These are phyloP conservation scores for Penicillium sclerotiorum DNA, from an alignment of 2,329 filamentous ascomycete genomes.

Conservation along the genomic window DNA sequence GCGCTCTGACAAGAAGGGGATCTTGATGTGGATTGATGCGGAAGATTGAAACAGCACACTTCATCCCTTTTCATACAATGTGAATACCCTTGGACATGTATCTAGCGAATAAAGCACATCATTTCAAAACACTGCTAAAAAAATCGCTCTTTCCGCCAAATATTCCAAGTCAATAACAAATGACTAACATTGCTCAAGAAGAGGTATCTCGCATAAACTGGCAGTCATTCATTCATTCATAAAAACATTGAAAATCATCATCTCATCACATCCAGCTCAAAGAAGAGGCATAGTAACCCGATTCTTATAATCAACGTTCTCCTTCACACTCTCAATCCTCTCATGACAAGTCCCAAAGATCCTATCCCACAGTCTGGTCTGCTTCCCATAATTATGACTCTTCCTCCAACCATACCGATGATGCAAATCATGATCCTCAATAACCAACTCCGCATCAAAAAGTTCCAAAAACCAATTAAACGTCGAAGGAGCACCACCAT, in stretches of 20 bases:
- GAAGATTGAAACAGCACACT: constrained; percentile 33
- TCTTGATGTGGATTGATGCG: constrained; percentile 48
- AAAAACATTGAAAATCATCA: neutral
- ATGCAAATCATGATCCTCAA: constrained; percentile 49
- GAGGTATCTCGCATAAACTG: no score
- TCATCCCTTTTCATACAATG: no score
- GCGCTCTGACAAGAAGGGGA: constrained; percentile 57
- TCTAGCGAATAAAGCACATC: neutral
- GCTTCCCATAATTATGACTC: constrained; percentile 42
- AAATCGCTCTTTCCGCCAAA: no score
- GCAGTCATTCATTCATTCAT: no score
- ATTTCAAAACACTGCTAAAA: no score
- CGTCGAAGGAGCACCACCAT: constrained; percentile 39
- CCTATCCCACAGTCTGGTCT: constrained; percentile 39
- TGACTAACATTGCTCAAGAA: no score
- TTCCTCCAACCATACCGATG: constrained; percentile 45
- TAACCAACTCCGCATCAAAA: constrained; percentile 43
- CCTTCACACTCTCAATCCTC: constrained; percentile 39
- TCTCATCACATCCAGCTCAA: neutral
- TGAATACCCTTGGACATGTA: no score
- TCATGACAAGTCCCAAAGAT: constrained; percentile 40
- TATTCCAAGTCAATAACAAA: no score
- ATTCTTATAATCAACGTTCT: constrained; percentile 39
- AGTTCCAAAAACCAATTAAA: constrained; percentile 39
- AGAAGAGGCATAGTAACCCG: constrained; percentile 36